A percentile compares a stretch with the other conserved stretches of the same genome.
Evolutionary conservation across 148 eudicot species (phyloP).

Genomic region (Amaranthus hypochondriacus): DNA sequence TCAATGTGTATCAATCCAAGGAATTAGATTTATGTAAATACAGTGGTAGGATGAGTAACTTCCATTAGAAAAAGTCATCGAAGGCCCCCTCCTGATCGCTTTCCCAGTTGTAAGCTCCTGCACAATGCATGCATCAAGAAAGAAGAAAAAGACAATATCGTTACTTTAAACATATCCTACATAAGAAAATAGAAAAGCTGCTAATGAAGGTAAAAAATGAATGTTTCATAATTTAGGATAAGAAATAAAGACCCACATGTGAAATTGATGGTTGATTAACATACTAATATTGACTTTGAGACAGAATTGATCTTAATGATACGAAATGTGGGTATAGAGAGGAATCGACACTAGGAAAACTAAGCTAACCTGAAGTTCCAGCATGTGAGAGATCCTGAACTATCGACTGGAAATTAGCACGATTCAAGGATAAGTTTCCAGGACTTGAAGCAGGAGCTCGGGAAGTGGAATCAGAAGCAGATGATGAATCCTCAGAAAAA

Average conservation of each 20-base stretch:
- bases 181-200: conserved; percentile 24
- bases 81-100: conserved; percentile 96
- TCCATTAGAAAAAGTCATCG: conserved; percentile 92
- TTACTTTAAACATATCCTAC: conserved; percentile 29
- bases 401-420: conserved; percentile 64
- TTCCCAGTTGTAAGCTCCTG: conserved; percentile 90
- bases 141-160: conserved; percentile 43
- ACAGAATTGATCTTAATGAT: conserved; percentile 6
- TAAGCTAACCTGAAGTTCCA: conserved; percentile 78
- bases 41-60: conserved; percentile 46
- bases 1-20: conserved; percentile 14
- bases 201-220: conserved; percentile 9
- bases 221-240: conserved; percentile 7
- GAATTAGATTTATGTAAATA: conserved; percentile 17
- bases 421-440: conserved; percentile 47
- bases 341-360: conserved; percentile 34
- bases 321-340: conserved; percentile 21
- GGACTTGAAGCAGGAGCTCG: conserved; percentile 68
- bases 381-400: conserved; percentile 83
- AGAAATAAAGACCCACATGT: conserved; percentile 19
- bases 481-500: conserved; percentile 75
- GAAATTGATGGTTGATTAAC: conserved; percentile 17
- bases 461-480: conserved; percentile 70
- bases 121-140: conserved; percentile 75
- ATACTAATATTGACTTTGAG: conserved; percentile 7